Evolutionary conservation across 352 stramenopile species (phyloP), one percentile per base, ranked within the genome.

Genomic region (Pythium angustatum): DNA sequence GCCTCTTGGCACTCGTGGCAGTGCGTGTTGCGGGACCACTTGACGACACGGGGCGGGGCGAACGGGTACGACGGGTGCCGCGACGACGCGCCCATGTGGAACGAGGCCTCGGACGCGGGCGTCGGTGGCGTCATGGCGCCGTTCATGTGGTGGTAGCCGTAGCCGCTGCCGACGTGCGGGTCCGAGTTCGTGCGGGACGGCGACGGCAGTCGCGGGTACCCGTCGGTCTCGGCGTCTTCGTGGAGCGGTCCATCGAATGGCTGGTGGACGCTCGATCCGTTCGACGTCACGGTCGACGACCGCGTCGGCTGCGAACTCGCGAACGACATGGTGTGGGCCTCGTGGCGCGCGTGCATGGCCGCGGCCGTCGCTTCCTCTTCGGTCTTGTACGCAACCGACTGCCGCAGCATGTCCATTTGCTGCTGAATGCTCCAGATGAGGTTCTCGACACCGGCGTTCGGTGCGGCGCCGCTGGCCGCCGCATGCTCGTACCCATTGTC

Each of bases 1-100:
- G 81, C 60, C 48, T 91, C 84, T 15, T 94, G 58, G 64, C 87
- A 96, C 71, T 93, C 87, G 66, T 91, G 90, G 68, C 87, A 96
- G 51, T 90, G 79, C 60, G 76, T 90, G 56, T 82, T 85, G 22
- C 85, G 80, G 6, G 84, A 82, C 86, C 86, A 95, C 47, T 94
- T 94, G 24, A 91, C 80, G 31, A 94, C 85, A 43, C 49, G 36
- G 17, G 60, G 50, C 26, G 45, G 26, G 22, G 44, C 72, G 5
- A 73, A 85, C 33, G 81, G 57, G 38, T 71, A 71, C 26, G 41
- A 24, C 15, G 64, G 58, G 14, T 66, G 64, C 5, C 58, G 64
- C 21, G 57, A 51, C 34, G 45, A 58, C 8, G 40, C 50, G 21
- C 60, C 55, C 49, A 69, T 59, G 41, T 54, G 57, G 53, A 65